Conservation (phyloP, 2,329 filamentous ascomycete species). For the Trichoderma sp. region DNA sequence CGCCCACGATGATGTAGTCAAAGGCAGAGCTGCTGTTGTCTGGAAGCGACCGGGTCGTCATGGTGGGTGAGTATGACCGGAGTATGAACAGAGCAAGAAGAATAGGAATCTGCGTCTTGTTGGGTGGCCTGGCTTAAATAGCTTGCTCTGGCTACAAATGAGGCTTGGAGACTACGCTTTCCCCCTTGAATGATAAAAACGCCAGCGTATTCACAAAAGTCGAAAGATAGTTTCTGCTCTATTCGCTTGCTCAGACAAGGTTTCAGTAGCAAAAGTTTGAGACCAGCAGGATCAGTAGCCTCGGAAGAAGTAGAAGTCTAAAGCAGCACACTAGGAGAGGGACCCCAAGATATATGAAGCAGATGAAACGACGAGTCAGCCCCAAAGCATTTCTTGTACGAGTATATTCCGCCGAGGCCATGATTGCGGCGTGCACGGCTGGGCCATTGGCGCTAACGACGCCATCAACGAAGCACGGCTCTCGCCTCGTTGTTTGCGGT, state of each 20-base stretch:
- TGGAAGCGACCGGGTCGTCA: conserved; percentile 70
- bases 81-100: background rate
- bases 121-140: background rate
- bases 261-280: background rate
- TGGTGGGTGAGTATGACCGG: conserved; percentile 46
- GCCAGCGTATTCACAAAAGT: background rate
- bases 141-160: background rate
- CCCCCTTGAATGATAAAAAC: background rate
- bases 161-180: background rate
- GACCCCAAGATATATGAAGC: background rate
- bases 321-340: background rate
- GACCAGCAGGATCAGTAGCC: background rate
- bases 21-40: conserved; percentile 65
- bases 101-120: background rate
- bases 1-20: conserved; percentile 84
- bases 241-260: background rate
- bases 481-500: conserved; percentile 9
- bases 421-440: background rate
- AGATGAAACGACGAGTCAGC: background rate
- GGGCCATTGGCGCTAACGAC: conserved; percentile 17
- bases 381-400: background rate
- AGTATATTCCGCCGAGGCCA: background rate
- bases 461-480: conserved; percentile 5
- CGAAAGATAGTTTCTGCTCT: background rate
- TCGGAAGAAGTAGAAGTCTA: background rate